Base-by-base conservation (phyloP, 2,329 filamentous ascomycete species). In the Didymella glomerata region DNA sequence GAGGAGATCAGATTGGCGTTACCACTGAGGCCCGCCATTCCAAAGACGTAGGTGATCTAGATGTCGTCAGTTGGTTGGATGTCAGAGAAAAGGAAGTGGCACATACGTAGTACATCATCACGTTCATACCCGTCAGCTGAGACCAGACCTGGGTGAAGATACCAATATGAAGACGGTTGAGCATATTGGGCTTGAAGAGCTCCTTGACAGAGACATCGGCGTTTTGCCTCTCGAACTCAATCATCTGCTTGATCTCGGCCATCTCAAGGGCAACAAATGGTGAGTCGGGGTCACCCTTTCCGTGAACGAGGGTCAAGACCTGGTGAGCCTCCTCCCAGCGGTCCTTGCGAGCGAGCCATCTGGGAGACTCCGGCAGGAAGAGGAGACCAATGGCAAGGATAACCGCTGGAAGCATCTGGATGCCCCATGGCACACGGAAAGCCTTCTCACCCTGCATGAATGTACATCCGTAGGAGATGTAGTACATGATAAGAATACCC, bases 111-210 rank as follows among this genome's bases (percentile, higher is more conserved):
- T 40, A 40, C 36, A 40, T 40, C 89, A 87, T 89, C 36, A 86
- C 88, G 68, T 91, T 92, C 89, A 91, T 91, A 18, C 90, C 90
- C 1, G 88, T 91, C 47, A 92, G 77, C 72, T 93, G 90, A 11
- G 84, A 87, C 90, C 90, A 90, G 68, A 92, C 88, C 77, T 92
- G 90, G 1, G 83, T 89, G 73, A 90, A 91, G 41, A 92, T 70
- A 62, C 88, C 90, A 63, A 91, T 88, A 64, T 88, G 80, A 9
- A 88, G 90, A 28, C 90, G 85, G 77, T 91, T 89, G 72, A 92
- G 82, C 87, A 91, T 91, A n/a, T 80, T 80, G 1, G 90, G 90
- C 65, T 83, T 85, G 78, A 95, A 84, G 0, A 95, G 83, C 71
- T 94, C 90, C 2, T 88, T 66, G 72, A 90, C 92, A 9, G 85